Percentiles rank a stretch among this genome's conserved stretches.
These are phyloP conservation scores for Coemansia sp. DNA, from an alignment of 192 early-diverging fungal species.

Conservation along the genomic window DNA sequence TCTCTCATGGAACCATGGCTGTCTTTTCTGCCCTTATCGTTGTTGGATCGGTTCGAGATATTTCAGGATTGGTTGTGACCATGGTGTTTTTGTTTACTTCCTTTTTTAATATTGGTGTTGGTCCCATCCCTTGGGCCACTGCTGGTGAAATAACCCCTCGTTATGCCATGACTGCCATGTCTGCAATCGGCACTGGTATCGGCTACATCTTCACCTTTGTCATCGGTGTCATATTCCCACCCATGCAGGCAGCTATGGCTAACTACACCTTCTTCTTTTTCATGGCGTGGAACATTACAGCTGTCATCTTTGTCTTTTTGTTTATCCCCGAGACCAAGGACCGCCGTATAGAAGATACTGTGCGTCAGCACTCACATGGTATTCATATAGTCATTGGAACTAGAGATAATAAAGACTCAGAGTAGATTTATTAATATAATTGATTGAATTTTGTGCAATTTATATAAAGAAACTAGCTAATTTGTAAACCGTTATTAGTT, in stretches of 20 bases:
- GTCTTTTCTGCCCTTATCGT: slow-evolving; percentile 56
- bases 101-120: slow-evolving; percentile 67
- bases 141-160: slow-evolving; percentile 70
- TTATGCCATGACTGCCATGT: slow-evolving; percentile 62
- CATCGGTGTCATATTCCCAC: slow-evolving; percentile 56
- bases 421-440: too few relatives aligned
- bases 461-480: too few relatives aligned
- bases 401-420: too few relatives aligned
- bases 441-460: too few relatives aligned
- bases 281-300: slow-evolving; percentile 54
- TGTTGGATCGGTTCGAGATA: slow-evolving; percentile 52
- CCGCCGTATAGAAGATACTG: slow-evolving; percentile 56
- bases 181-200: slow-evolving; percentile 59
- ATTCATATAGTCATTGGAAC: slow-evolving; percentile 44
- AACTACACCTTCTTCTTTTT: slow-evolving; percentile 61
- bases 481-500: too few relatives aligned
- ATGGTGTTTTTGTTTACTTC: slow-evolving; percentile 67
- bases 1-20: slow-evolving; percentile 57
- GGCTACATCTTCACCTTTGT: slow-evolving; percentile 61
- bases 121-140: slow-evolving; percentile 75
- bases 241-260: slow-evolving; percentile 29
- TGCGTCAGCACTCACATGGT: slow-evolving; percentile 32
- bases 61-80: slow-evolving; percentile 52
- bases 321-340: slow-evolving; percentile 80
- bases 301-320: slow-evolving; percentile 55